Evolutionary conservation across 148 eudicot species (phyloP), one percentile per base, ranked within the genome.

Genomic region (Mesembryanthemum crystallinum): DNA sequence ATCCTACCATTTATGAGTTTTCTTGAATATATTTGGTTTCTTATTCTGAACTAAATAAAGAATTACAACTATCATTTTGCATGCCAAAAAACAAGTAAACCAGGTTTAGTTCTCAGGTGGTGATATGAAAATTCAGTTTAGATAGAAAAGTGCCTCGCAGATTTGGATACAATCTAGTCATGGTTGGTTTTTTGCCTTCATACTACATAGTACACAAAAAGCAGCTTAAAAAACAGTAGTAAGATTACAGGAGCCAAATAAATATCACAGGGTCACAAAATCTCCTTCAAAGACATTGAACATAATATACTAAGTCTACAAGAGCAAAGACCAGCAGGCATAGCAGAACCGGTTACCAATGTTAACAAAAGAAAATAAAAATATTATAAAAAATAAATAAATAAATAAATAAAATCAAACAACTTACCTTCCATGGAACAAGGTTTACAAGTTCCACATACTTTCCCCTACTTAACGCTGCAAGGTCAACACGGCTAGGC

Each of bases 381-480:
- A 52, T 1, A 10, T 14, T 14, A 45, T 1, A 45, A 14, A 4
- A 14, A 4, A 8, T n/a, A n/a, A n/a, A n/a, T n/a, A n/a, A n/a
- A n/a, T n/a, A 47, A 47, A 12, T 12, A 12, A 3, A 73, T 35
- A 27, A 69, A 61, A 29, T 47, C 18, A 45, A 64, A 43, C 42
- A 66, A 61, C 55, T 80, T 87, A 95, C 99, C 99, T 90, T 95
- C 99, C 97, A 95, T 62, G 92, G 94, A 79, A 92, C 89, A 24
- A 92, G 84, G 84, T 95, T 95, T 45, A 92, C 92, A 78, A 95
- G 92, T 77, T 95, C 99, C 81, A 90, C 96, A 79, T 90, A 95
- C 82, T 92, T 95, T 69, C 99, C 97, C 74, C 90, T 89, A 78
- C 96, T 84, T 75, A 90, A 75, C 59, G 99, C 99, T 33, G 94